These are phyloP conservation scores for Stephanodiscus triporus DNA, from an alignment of 108 stramenopile genomes.

Conservation along the genomic window DNA sequence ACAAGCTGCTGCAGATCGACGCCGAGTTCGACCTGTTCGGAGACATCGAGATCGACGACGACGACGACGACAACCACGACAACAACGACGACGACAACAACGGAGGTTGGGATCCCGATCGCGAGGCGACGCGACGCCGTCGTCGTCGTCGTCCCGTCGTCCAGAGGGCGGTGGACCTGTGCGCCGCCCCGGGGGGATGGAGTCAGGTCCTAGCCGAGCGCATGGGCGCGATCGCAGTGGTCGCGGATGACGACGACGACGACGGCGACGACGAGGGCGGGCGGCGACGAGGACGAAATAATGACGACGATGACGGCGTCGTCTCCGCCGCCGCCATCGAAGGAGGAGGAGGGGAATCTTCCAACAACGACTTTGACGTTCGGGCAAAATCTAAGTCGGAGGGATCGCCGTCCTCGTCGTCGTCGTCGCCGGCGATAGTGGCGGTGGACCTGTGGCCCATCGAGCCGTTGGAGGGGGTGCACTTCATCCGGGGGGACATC, in stretches of 20 bases:
- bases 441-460: constrained; percentile 98
- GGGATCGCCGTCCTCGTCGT: neutral
- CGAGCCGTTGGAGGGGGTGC: constrained; percentile 95
- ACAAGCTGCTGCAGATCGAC: constrained; percentile 97
- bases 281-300: too few species aligned
- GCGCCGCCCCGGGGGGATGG: constrained; percentile 99
- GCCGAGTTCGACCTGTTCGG: constrained; percentile 93
- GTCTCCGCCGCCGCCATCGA: neutral
- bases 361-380: too few species aligned
- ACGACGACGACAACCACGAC: neutral
- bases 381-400: too few species aligned
- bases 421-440: constrained; percentile 63
- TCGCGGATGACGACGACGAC: constrained; percentile 3
- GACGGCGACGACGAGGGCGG: neutral
- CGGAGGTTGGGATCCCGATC: neutral
- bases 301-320: neutral
- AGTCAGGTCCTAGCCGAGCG: constrained; percentile 88
- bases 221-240: constrained; percentile 26
- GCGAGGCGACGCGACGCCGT: neutral
- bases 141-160: constrained; percentile 11
- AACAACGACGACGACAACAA: neutral
- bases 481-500: constrained; percentile 93
- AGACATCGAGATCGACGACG: too few species aligned
- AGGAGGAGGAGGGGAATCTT: neutral
- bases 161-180: constrained; percentile 93